Evolutionary conservation across 2,329 filamentous ascomycete species (phyloP), one percentile per base, ranked within the genome.

Genomic region (Davidsoniella eucalypti): DNA sequence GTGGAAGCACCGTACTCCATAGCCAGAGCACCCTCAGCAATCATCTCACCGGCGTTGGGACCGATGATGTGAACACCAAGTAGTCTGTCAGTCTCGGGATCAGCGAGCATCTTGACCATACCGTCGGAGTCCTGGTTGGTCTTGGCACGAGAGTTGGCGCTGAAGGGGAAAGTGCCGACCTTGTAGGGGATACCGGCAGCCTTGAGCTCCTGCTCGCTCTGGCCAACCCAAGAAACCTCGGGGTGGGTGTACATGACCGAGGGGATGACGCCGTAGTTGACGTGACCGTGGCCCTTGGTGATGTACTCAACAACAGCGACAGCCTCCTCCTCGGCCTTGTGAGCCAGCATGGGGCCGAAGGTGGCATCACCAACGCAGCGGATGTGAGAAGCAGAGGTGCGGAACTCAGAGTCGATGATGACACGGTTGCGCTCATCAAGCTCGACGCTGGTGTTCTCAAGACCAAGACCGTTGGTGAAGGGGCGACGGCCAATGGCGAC

Each of bases 201-300:
- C 77, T 96, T 95, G 57, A 98, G 75, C 59, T 98, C 92, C 64
- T 90, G 84, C 73, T 98, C 92, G 66, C 82, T 95, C 73, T 95
- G 88, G 53, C 92, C 92, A 44, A 98, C 92, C 92, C 92, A 98
- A 36, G 92, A 87, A 57, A 96, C 92, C 68, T 98, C 92, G 33
- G 92, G 92, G 71, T 95, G 83, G 9, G 92, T 96, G 78, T 98
- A 98, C 92, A 98, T 98, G 70, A 98, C 92, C 33, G 86, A 92
- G 57, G 92, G 92, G 63, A 98, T 98, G 66, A 84, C 86, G 61
- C 80, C 86, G 71, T 98, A 98, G 82, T 98, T 98, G 69, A 98
- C 92, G 68, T 98, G 92, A 53, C 92, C 92, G 68, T 93, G 84
- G 57, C 87, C 87, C 75, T 96, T 96, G 72, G 86, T 90, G 69